These are phyloP conservation scores for Globisporangium middletonii DNA, from an alignment of 352 stramenopile genomes.

Conservation along the genomic window DNA sequence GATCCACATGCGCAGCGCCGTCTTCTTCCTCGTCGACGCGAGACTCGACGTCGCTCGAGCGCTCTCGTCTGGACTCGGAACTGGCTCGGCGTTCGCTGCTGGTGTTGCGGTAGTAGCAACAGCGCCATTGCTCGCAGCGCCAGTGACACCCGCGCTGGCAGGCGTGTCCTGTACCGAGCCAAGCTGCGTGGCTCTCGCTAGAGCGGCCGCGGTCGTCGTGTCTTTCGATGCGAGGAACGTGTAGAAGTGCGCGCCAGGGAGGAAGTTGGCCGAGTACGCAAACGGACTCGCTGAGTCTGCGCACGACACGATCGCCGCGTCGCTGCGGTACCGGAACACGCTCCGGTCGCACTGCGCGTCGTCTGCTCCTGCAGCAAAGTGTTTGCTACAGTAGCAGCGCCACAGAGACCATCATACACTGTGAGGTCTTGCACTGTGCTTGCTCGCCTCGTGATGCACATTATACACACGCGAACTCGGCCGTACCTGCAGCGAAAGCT, in stretches of 20 bases:
- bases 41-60: background rate
- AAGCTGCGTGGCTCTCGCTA: background rate
- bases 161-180: background rate
- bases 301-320: conserved; percentile 60
- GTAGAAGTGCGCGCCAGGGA: conserved; percentile 78
- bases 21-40: conserved; percentile 9
- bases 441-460: too few species aligned
- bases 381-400: conserved; percentile 2
- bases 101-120: background rate
- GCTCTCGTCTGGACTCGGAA: background rate
- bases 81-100: background rate
- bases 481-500: conserved; percentile 14
- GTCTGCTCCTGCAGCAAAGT: conserved; percentile 9
- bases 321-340: conserved; percentile 42
- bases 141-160: background rate
- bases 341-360: conserved; percentile 18
- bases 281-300: conserved; percentile 39
- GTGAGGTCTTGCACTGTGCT: background rate
- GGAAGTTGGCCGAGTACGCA: conserved; percentile 54
- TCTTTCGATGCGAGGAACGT: conserved; percentile 66
- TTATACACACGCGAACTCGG: background rate
- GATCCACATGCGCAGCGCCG: conserved; percentile 54
- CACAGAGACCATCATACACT: background rate
- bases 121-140: background rate
- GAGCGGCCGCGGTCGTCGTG: background rate